phyloP scores from a whole-genome alignment of 2,329 filamentous ascomycete genomes.

The Knoxdaviesia capensis region DNA sequence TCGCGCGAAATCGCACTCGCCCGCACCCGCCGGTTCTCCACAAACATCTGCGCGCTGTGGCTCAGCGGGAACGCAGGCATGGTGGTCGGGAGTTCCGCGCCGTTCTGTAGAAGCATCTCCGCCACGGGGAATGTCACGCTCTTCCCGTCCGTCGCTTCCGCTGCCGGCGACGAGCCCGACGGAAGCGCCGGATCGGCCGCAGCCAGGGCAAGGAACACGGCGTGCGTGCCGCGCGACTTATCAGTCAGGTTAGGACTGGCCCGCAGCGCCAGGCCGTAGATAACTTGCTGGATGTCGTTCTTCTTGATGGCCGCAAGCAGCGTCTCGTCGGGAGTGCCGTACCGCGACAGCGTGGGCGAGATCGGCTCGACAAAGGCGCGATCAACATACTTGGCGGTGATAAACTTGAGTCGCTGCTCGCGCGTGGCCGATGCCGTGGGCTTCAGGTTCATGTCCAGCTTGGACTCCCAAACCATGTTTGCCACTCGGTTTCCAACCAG shows the following conservation, averaged over 20 bases:
- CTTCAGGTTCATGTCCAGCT: slow-evolving; percentile 52
- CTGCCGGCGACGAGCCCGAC: slow-evolving; percentile 22
- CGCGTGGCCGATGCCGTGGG: slow-evolving; percentile 59
- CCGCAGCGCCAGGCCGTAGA: slow-evolving; percentile 71
- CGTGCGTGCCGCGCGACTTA: slow-evolving; percentile 70
- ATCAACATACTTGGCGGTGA: slow-evolving; percentile 87
- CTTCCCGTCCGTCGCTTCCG: slow-evolving; percentile 25
- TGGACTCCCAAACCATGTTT: slow-evolving; percentile 93
- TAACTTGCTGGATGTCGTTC: slow-evolving; percentile 83
- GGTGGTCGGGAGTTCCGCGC: slow-evolving; percentile 61
- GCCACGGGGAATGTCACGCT: slow-evolving; percentile 65
- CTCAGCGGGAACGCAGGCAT: slow-evolving; percentile 72
- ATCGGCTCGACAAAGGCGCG: slow-evolving; percentile 62
- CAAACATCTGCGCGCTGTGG: slow-evolving; percentile 57
- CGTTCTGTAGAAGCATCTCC: slow-evolving; percentile 83
- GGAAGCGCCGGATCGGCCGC: slow-evolving; percentile 81
- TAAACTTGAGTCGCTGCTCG: slow-evolving; percentile 84
- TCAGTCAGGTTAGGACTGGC: slow-evolving; percentile 79
- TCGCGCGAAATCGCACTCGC: slow-evolving; percentile 28
- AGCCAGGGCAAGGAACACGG: slow-evolving; percentile 76
- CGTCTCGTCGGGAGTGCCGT: slow-evolving; percentile 65
- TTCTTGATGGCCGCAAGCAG: slow-evolving; percentile 85
- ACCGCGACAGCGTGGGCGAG: slow-evolving; percentile 54
- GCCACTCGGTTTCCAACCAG: slow-evolving; percentile 85
- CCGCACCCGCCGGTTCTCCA: slow-evolving; percentile 54